phyloP scores from a whole-genome alignment of 1,284 basidiomycete species.

The Ustilago vetiveriae region DNA sequence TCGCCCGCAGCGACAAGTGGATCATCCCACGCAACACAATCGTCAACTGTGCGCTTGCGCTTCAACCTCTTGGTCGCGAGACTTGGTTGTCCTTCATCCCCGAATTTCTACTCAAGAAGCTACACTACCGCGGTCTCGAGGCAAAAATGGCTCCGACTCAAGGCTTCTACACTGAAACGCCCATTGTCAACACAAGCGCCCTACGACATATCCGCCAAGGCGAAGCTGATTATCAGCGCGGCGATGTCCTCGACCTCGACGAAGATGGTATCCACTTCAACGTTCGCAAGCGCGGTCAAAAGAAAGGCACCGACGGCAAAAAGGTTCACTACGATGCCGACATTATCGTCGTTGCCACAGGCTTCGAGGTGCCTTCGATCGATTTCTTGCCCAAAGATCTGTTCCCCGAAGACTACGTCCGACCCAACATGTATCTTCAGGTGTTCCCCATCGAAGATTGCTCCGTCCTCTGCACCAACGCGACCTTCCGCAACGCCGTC shows the following conservation, averaged over 20 bases:
- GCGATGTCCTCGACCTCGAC: slow-evolving; percentile 71
- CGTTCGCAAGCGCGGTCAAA: slow-evolving; percentile 64
- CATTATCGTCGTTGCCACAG: slow-evolving; percentile 74
- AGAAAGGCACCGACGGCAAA: slow-evolving; percentile 66
- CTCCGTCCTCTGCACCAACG: slow-evolving; percentile 74
- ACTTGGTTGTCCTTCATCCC: slow-evolving; percentile 68
- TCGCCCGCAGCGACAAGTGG: slow-evolving; percentile 69
- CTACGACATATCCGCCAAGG: slow-evolving; percentile 72
- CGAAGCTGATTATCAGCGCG: slow-evolving; percentile 72
- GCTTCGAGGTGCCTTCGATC: slow-evolving; percentile 73
- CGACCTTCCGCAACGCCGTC: slow-evolving; percentile 70
- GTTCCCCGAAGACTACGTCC: slow-evolving; percentile 73
- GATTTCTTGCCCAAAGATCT: slow-evolving; percentile 73
- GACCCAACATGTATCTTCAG: slow-evolving; percentile 74
- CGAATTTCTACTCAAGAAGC: slow-evolving; percentile 71
- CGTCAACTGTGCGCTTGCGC: slow-evolving; percentile 72
- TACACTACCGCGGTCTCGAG: slow-evolving; percentile 73
- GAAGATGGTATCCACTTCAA: slow-evolving; percentile 69
- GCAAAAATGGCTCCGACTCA: slow-evolving; percentile 66
- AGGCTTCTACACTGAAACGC: slow-evolving; percentile 63
- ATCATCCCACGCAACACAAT: slow-evolving; percentile 69
- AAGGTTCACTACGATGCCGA: slow-evolving; percentile 70
- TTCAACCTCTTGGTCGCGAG: slow-evolving; percentile 73
- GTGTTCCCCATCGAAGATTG: slow-evolving; percentile 74
- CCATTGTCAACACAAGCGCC: slow-evolving; percentile 74